Evolutionary conservation across 2,329 filamentous ascomycete genomes (phyloP).

Genomic region (Epicoccum sorghinum): DNA sequence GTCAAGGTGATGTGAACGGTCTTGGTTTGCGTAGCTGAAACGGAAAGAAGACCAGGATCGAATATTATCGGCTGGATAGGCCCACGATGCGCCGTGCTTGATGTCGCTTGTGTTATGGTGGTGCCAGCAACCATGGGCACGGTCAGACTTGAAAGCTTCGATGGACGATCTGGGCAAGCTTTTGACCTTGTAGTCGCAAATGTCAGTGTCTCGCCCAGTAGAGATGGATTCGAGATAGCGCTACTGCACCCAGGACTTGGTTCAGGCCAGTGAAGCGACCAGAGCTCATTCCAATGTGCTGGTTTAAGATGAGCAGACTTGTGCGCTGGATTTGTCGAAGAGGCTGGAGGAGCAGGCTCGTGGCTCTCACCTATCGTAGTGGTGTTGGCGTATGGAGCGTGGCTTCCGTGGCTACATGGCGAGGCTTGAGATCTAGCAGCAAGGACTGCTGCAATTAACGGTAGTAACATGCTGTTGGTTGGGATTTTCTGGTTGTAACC

Average conservation of each 20-base stretch:
- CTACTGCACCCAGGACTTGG: neutral
- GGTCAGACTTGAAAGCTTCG: neutral
- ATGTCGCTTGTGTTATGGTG: neutral
- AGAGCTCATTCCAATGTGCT: neutral
- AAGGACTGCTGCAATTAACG: neutral
- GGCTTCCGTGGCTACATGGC: neutral
- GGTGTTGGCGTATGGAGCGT: neutral
- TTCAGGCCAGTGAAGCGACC: neutral
- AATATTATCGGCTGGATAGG: neutral
- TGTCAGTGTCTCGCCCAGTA: neutral
- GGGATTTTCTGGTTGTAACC: neutral
- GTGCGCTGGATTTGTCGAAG: neutral
- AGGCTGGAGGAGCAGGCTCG: neutral
- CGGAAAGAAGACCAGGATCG: neutral
- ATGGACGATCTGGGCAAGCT: neutral
- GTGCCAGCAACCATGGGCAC: neutral
- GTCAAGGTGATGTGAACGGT: constrained; percentile 9
- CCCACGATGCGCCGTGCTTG: neutral
- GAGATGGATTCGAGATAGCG: too few relatives aligned
- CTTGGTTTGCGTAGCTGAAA: neutral
- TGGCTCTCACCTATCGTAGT: neutral
- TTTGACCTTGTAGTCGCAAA: neutral
- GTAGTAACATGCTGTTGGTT: neutral
- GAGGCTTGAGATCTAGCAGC: neutral
- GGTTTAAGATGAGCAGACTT: neutral